Evolutionary conservation across 2,329 filamentous ascomycete species (phyloP), one percentile per base, ranked within the genome.

Genomic region (Albophoma yamanashiensis): DNA sequence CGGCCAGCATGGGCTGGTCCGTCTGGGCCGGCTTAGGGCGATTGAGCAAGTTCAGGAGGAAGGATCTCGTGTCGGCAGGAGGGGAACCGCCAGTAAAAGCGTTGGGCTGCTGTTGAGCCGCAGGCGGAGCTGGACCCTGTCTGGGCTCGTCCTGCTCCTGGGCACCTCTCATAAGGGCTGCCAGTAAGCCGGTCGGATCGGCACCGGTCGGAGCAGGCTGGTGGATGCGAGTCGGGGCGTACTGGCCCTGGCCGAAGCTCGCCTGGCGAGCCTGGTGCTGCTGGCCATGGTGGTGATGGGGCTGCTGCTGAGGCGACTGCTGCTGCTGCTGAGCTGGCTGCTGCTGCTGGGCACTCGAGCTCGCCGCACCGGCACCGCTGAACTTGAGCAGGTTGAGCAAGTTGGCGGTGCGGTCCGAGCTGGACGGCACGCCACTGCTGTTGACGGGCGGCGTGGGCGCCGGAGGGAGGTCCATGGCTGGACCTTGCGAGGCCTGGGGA

Each of bases 41-140:
- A 69, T 92, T 94, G 64, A 99, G 82, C 61, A 97, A 80, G 67
- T 91, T 89, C 63, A 97, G 84, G 56, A 99, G 80, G 69, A 94
- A 89, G 64, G 93, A 87, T 73, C 95, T 89, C 5, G 92, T 90
- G 71, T 91, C 88, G 55, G 85, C 81, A 27, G 82, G 75, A 58
- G 84, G 82, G 52, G 82, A 77, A 40, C 77, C 76, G 34, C 77
- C 73, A 63, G 74, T 77, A 74, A 81, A 82, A 45, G 74, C 66
- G 59, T 68, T 71, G 53, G 67, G 59, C 3, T 69, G 61, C 62
- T 68, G 68, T 14, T 66, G 63, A 8, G 67, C 62, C n/a, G 65
- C 59, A 25, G 67, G 63, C 38, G 63, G 61, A 55, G 65, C 62
- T 20, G 58, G 58, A 42, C 63, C 50, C 57, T 62, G 59, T 64